These are phyloP conservation scores for Pseudocercospora macadamiae DNA, from an alignment of 2,329 filamentous ascomycete genomes.

Conservation along the genomic window DNA sequence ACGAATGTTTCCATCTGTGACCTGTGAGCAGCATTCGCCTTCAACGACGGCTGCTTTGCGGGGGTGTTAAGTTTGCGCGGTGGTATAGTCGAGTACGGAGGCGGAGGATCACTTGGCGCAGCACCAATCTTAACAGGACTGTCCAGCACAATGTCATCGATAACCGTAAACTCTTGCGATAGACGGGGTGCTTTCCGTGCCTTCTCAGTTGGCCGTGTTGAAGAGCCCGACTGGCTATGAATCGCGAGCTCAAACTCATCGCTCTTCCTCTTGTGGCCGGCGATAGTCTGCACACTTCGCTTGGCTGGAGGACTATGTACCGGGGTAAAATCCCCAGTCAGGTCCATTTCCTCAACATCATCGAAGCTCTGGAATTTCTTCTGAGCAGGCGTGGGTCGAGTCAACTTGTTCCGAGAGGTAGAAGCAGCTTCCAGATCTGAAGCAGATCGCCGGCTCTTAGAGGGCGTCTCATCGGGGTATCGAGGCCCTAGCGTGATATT, in stretches of 20 bases:
- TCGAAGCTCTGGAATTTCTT: constrained; percentile 7
- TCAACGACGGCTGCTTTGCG: not conserved
- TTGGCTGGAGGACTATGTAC: constrained; percentile 27
- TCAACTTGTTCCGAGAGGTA: constrained; percentile 5
- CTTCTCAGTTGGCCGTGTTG: constrained; percentile 13
- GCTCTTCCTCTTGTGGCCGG: constrained; percentile 50
- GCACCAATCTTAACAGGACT: constrained; percentile 18
- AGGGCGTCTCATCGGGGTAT: constrained; percentile 16
- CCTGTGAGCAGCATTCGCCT: not conserved
- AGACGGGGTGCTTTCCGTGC: constrained; percentile 11
- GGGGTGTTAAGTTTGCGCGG: constrained; percentile 21
- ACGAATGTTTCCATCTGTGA: constrained; percentile 13
- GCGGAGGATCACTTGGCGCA: constrained; percentile 36
- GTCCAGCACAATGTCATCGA: constrained; percentile 41
- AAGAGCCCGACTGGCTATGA: constrained; percentile 12
- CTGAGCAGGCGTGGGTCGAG: constrained; percentile 15
- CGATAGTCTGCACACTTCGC: constrained; percentile 5
- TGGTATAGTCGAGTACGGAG: constrained; percentile 52
- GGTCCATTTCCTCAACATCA: constrained; percentile 39
- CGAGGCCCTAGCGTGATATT: constrained; percentile 26
- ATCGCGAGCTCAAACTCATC: constrained; percentile 44
- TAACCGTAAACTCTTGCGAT: constrained; percentile 41
- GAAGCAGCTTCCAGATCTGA: not conserved
- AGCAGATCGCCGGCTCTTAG: constrained; percentile 7
- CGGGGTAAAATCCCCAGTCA: constrained; percentile 35